Evolutionary conservation across 164 flowering plant species (phyloP), one percentile per base, ranked within the genome.

Genomic region (Tetrastigma voinierianum): DNA sequence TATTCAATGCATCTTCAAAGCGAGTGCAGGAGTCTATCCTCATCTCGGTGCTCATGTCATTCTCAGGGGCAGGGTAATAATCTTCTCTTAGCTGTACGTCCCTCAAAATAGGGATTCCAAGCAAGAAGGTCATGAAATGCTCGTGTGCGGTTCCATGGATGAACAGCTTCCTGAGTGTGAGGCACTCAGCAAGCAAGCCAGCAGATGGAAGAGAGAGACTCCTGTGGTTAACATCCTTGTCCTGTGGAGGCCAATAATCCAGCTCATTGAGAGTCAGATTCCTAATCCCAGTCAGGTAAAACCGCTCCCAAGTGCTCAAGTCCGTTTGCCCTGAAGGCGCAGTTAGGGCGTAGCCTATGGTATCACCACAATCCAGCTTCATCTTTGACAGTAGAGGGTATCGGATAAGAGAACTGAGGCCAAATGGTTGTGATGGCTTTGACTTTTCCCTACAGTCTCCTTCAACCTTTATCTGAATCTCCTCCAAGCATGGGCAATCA

Each of bases 201-300:
- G 82, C 95, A 0, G 86, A 95, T 0, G 98, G 96, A n/a, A 93
- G 89, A 1, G 95, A 82, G 0, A 96, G 74, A 61, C 97, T 81
- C 80, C 99, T 80, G 71, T 87, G 91, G 72, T 93, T 90, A 9
- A 96, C 89, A 51, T 93, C 97, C 77, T 87, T 74, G 72, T 96
- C 99, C 51, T 96, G 99, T 7, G 97, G 97, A 2, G 96, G 97
- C 99, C 99, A 96, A 59, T 96, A 96, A 75, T 96, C 90, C 5
- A 96, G 90, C 72, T 91, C 96, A 56, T 43, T 75, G 9, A 93
- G 85, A 1, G 59, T 78, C 78, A 93, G 64, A 21, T 59, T 49
- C 51, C 79, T 78, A 2, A 96, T 84, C 25, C 97, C 98, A 32
- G 59, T 79, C 59, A 96, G 68, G 74, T 78, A 87, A 72, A 88